phyloP scores from a whole-genome alignment of 192 early-diverging fungal species.

The Backusella australiensis region DNA sequence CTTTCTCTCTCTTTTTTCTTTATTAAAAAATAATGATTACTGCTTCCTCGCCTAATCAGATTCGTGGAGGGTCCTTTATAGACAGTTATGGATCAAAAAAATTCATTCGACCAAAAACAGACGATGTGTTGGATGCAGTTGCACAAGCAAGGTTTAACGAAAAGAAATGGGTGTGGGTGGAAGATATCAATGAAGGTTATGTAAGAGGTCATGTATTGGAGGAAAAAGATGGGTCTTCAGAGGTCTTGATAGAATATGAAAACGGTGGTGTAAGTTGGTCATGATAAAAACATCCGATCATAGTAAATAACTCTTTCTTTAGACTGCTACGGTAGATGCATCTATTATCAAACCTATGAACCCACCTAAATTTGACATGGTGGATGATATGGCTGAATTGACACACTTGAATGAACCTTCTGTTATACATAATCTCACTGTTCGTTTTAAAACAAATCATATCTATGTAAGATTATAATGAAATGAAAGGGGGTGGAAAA shows the following conservation, averaged over 20 bases:
- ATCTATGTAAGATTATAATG: constrained; percentile 78
- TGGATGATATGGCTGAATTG: constrained; percentile 98
- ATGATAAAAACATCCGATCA: too few species aligned
- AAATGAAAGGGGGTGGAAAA: background rate
- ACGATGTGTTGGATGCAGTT: constrained; percentile 55
- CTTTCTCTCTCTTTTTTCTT: background rate
- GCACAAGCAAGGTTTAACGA: constrained; percentile 84
- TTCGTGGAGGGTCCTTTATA: constrained; percentile 30
- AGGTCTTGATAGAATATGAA: constrained; percentile 72
- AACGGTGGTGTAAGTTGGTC: constrained; percentile 64
- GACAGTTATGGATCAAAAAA: constrained; percentile 35
- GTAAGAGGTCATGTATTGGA: constrained; percentile 80
- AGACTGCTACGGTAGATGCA: background rate
- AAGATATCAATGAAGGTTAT: constrained; percentile 89
- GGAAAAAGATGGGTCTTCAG: constrained; percentile 49
- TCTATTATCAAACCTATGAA: constrained; percentile 96
- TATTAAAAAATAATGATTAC: background rate
- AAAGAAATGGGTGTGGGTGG: constrained; percentile 98
- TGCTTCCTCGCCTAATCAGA: background rate
- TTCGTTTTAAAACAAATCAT: constrained; percentile 86
- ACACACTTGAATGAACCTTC: constrained; percentile 97
- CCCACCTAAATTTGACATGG: constrained; percentile 98
- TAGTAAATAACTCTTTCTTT: background rate
- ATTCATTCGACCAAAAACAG: constrained; percentile 26
- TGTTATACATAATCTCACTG: constrained; percentile 94